These are phyloP conservation scores for Chytriomyces confervae DNA, from an alignment of 192 early-diverging fungal genomes.

Conservation along the genomic window DNA sequence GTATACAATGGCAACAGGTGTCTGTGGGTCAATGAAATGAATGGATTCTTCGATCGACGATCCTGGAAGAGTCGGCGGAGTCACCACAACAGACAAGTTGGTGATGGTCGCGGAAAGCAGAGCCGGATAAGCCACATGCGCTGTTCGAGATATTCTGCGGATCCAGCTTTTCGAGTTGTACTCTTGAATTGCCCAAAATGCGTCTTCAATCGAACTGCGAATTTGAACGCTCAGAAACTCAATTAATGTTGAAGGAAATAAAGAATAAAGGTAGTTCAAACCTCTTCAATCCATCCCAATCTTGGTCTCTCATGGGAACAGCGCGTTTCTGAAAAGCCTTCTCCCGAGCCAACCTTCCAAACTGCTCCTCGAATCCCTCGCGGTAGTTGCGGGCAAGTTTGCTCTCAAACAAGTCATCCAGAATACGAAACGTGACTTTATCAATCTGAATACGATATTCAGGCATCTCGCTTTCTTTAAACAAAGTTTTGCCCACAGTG, in stretches of 20 bases:
- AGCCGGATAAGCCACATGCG: conserved; percentile 19
- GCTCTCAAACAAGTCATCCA: conserved; percentile 55
- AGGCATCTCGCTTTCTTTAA: conserved; percentile 24
- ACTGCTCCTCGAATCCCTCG: conserved; percentile 51
- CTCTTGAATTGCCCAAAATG: conserved; percentile 57
- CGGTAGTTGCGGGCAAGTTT: conserved; percentile 49
- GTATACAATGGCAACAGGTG: conserved; percentile 49
- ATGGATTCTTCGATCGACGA: conserved; percentile 52
- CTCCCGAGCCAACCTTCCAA: conserved; percentile 46
- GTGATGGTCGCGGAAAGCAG: conserved; percentile 36
- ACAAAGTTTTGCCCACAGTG: conserved; percentile 15
- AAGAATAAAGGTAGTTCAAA: too few species aligned
- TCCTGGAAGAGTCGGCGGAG: conserved; percentile 36
- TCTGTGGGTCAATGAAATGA: conserved; percentile 52
- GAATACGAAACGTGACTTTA: conserved; percentile 31
- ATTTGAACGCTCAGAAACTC: not conserved
- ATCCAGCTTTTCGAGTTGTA: conserved; percentile 58
- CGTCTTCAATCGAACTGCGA: conserved; percentile 41
- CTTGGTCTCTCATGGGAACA: conserved; percentile 34
- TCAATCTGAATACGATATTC: conserved; percentile 32
- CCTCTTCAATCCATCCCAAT: not conserved
- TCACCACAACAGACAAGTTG: conserved; percentile 28
- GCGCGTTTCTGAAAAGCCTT: conserved; percentile 59
- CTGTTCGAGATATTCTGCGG: conserved; percentile 11
- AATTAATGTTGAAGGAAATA: too few species aligned